Evolutionary conservation across 495 filamentous ascomycete genomes (phyloP).

Genomic region (Penicillium herquei): DNA sequence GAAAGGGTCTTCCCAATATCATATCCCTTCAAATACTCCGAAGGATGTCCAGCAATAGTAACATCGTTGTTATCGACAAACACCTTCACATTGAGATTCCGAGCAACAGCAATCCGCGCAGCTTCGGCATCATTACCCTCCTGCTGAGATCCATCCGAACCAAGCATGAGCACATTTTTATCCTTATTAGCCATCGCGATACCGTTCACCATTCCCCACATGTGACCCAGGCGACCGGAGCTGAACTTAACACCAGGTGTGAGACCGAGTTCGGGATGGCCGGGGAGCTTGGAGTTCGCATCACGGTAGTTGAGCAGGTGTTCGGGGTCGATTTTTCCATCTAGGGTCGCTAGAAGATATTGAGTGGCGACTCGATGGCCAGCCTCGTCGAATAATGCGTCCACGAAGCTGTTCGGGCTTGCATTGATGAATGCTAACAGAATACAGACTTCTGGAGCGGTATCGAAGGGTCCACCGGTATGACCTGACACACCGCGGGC

Average conservation of each 20-base stretch:
- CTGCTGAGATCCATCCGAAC: slow-evolving; percentile 42
- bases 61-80: slow-evolving; percentile 46
- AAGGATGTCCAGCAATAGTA: slow-evolving; percentile 41
- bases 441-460: slow-evolving; percentile 40
- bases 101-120: slow-evolving; percentile 37
- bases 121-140: slow-evolving; percentile 45
- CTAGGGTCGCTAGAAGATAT: slow-evolving; percentile 35
- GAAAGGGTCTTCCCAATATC: slow-evolving; percentile 29
- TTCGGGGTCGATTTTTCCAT: slow-evolving; percentile 37
- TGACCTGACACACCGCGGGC: slow-evolving; percentile 39
- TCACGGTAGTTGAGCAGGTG: slow-evolving; percentile 42
- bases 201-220: slow-evolving; percentile 43
- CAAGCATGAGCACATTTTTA: slow-evolving; percentile 35
- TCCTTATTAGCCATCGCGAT: slow-evolving; percentile 37
- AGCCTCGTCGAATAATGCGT: slow-evolving; percentile 39
- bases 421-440: slow-evolving; percentile 37
- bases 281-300: slow-evolving; percentile 39
- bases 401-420: slow-evolving; percentile 28
- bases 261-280: slow-evolving; percentile 40
- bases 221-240: slow-evolving; percentile 40
- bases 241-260: slow-evolving; percentile 42
- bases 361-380: slow-evolving; percentile 42
- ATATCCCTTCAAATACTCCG: slow-evolving; percentile 36
- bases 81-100: slow-evolving; percentile 38
- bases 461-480: slow-evolving; percentile 44